Evolutionary conservation across 306 rosid species (phyloP).

Genomic region (Vigna nakashimae): DNA sequence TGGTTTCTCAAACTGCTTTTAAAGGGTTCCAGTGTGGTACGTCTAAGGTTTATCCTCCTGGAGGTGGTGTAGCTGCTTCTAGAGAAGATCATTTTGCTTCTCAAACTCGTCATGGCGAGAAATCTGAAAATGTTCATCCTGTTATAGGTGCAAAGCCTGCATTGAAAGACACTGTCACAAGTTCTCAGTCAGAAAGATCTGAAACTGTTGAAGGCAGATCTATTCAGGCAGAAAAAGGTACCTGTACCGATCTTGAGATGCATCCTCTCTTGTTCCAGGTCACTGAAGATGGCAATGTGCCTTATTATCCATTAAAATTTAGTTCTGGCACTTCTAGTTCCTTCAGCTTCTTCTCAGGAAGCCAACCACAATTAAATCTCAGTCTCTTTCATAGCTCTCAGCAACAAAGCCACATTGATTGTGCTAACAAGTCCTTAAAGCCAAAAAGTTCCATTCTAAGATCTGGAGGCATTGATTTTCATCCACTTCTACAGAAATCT

Average conservation of each 20-base stretch:
- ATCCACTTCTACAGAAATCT: constrained; percentile 90
- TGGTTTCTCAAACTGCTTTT: constrained; percentile 82
- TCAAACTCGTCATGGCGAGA: constrained; percentile 56
- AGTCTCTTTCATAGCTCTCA: constrained; percentile 75
- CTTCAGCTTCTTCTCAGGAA: constrained; percentile 71
- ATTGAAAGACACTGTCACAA: constrained; percentile 44
- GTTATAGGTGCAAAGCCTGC: constrained; percentile 43
- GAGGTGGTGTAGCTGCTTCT: constrained; percentile 49
- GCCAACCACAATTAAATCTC: constrained; percentile 77
- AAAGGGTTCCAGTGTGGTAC: constrained; percentile 62
- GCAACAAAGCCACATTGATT: constrained; percentile 59
- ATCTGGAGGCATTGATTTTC: constrained; percentile 84
- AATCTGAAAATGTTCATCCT: constrained; percentile 39
- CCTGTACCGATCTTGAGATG: constrained; percentile 75
- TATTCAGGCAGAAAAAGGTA: constrained; percentile 57
- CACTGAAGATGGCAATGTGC: constrained; percentile 64
- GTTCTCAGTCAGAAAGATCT: constrained; percentile 51
- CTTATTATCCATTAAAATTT: constrained; percentile 68
- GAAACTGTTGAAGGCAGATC: constrained; percentile 53
- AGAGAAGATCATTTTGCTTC: constrained; percentile 51
- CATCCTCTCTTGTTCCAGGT: constrained; percentile 93
- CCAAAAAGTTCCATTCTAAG: constrained; percentile 58
- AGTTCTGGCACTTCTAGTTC: constrained; percentile 61
- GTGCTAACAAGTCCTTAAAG: constrained; percentile 54
- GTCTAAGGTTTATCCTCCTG: constrained; percentile 56